Conservation (phyloP, 805 yeast species). For the Zygosaccharomyces gambellarensis region DNA sequence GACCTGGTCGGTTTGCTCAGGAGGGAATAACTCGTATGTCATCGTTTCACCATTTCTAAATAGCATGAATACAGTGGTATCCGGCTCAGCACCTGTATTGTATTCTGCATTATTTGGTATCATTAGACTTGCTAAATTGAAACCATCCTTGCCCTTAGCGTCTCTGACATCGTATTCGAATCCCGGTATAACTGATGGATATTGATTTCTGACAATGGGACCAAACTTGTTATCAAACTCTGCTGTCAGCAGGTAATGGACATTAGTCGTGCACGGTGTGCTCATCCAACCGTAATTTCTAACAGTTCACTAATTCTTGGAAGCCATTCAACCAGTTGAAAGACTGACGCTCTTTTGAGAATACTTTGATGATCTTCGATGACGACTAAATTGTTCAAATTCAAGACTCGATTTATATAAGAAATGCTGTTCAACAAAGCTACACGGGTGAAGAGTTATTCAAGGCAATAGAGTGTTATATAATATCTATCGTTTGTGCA, state of each 20-base stretch:
- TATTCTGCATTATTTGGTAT: conserved; percentile 57
- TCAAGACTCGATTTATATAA: background rate
- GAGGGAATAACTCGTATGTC: conserved; percentile 26
- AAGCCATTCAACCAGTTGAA: background rate
- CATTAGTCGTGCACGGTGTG: conserved; percentile 30
- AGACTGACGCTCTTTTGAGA: background rate
- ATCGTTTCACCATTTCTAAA: conserved; percentile 35
- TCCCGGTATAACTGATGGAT: conserved; percentile 45
- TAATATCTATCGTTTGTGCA: too few relatives aligned
- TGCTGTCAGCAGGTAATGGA: conserved; percentile 59
- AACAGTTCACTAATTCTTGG: background rate
- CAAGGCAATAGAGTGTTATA: background rate
- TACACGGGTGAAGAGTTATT: background rate
- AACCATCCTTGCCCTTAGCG: conserved; percentile 14
- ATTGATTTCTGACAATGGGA: conserved; percentile 56
- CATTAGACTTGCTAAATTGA: conserved; percentile 49
- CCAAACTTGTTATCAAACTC: conserved; percentile 80
- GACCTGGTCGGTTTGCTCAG: conserved; percentile 29
- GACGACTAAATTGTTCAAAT: conserved; percentile 3
- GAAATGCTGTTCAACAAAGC: background rate
- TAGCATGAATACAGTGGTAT: conserved; percentile 52
- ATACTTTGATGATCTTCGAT: background rate
- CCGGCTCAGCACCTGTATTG: conserved; percentile 45
- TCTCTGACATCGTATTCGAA: conserved; percentile 29
- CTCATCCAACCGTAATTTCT: background rate